phyloP scores from a whole-genome alignment of 2,329 filamentous ascomycete species.

The Blastomyces gilchristii region DNA sequence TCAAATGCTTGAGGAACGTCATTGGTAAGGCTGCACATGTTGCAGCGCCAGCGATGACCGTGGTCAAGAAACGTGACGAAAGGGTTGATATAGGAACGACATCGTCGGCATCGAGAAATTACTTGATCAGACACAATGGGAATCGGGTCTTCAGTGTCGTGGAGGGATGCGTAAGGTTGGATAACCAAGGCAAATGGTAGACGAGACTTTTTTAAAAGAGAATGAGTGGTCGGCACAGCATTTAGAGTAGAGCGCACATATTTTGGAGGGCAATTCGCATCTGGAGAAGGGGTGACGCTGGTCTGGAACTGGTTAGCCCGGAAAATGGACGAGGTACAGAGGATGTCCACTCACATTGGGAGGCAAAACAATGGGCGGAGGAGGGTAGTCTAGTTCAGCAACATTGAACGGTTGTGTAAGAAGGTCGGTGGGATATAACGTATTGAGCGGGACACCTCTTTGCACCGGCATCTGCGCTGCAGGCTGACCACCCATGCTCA shows the following conservation, averaged over 20 bases:
- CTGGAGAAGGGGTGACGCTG: constrained; percentile 80
- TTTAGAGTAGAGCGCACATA: constrained; percentile 94
- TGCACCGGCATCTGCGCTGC: constrained; percentile 38
- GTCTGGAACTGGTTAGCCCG: constrained; percentile 49
- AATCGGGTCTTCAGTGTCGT: constrained; percentile 83
- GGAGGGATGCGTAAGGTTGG: constrained; percentile 85
- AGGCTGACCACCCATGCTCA: constrained; percentile 56
- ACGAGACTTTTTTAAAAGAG: constrained; percentile 90
- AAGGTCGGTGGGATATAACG: constrained; percentile 84
- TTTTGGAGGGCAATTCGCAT: constrained; percentile 84
- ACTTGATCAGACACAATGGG: constrained; percentile 94
- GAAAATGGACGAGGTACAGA: neutral
- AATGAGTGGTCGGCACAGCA: constrained; percentile 83
- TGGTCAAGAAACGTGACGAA: constrained; percentile 95
- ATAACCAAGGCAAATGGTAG: constrained; percentile 92
- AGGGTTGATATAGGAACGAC: constrained; percentile 94
- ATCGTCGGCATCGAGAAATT: constrained; percentile 90
- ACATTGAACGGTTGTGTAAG: constrained; percentile 90
- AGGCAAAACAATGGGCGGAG: constrained; percentile 81
- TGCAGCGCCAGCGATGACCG: constrained; percentile 95
- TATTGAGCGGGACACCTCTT: constrained; percentile 56
- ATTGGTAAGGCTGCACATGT: constrained; percentile 98
- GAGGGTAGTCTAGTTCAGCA: constrained; percentile 79
- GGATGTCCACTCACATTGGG: constrained; percentile 61
- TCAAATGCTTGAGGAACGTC: constrained; percentile 99